Evolutionary conservation across 768 basidiomycete genomes (phyloP).

Genomic region (Suillus placidus): DNA sequence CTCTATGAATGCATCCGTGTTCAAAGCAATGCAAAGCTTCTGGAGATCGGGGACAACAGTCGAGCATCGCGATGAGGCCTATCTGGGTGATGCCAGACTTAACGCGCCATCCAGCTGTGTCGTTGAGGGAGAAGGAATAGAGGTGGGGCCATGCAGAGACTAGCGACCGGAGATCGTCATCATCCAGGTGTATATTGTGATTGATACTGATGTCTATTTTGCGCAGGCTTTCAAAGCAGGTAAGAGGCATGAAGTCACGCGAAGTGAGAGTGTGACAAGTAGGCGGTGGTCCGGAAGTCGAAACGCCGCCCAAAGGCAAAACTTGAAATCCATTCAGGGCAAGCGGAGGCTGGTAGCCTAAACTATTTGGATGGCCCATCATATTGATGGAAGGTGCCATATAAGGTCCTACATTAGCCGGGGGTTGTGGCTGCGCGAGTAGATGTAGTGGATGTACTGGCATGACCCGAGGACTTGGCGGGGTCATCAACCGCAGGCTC

Average conservation of each 20-base stretch:
- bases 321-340: neutral
- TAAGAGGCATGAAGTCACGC: constrained; percentile 6
- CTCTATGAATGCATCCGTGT: constrained; percentile 1
- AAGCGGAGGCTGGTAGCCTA: neutral
- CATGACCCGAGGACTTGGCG: neutral
- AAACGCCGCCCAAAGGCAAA: neutral
- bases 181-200: constrained; percentile 1
- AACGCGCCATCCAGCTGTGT: constrained; percentile 1
- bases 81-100: constrained; percentile 7
- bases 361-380: neutral
- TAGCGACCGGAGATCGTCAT: neutral
- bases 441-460: neutral
- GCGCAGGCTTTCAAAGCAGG: constrained; percentile 2
- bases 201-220: constrained; percentile 7
- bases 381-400: neutral
- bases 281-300: neutral
- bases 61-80: constrained; percentile 5
- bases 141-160: constrained; percentile 7
- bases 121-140: constrained; percentile 7
- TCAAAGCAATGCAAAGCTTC: constrained; percentile 8
- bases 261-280: neutral
- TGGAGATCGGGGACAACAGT: constrained; percentile 4
- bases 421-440: neutral
- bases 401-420: neutral
- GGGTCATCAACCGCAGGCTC: neutral